phyloP scores from a whole-genome alignment of 2,329 filamentous ascomycete species.

The Cladophialophora carrionii region DNA sequence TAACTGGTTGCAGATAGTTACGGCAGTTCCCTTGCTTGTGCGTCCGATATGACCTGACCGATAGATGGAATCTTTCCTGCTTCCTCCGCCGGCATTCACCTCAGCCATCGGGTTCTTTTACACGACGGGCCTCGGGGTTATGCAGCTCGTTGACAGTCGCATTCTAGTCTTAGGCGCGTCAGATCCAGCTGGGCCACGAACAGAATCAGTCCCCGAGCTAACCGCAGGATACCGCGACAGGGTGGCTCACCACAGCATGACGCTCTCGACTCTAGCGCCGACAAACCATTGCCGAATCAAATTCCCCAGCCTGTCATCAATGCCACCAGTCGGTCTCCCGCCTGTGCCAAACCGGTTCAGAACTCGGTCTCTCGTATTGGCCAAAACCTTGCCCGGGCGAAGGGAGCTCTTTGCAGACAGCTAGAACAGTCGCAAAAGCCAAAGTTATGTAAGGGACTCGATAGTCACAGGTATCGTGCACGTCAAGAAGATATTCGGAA shows the following conservation, averaged over 20 bases:
- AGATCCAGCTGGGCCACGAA: constrained; percentile 13
- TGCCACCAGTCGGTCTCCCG: constrained; percentile 14
- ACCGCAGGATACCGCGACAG: neutral
- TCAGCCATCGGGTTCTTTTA: constrained; percentile 23
- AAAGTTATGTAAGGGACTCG: too few relatives aligned
- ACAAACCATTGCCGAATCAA: constrained; percentile 30
- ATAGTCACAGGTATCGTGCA: too few relatives aligned
- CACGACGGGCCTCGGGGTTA: constrained; percentile 24
- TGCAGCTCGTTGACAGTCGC: constrained; percentile 20
- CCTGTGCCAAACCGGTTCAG: constrained; percentile 22
- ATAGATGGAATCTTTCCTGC: constrained; percentile 13
- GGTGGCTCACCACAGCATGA: constrained; percentile 21
- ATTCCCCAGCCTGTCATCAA: constrained; percentile 8
- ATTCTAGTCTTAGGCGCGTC: constrained; percentile 27
- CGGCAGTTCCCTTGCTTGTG: constrained; percentile 46
- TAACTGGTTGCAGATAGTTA: constrained; percentile 57
- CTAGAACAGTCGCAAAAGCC: too few relatives aligned
- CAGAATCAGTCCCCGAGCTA: neutral
- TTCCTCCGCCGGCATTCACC: constrained; percentile 16
- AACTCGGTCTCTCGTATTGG: constrained; percentile 11
- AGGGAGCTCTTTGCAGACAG: too few relatives aligned
- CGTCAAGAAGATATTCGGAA: too few relatives aligned
- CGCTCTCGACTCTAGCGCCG: constrained; percentile 8
- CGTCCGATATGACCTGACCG: constrained; percentile 24
- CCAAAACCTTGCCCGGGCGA: too few relatives aligned